Evolutionary conservation across 2,329 filamentous ascomycete species (phyloP).

Genomic region (Huntiella bhutanensis): DNA sequence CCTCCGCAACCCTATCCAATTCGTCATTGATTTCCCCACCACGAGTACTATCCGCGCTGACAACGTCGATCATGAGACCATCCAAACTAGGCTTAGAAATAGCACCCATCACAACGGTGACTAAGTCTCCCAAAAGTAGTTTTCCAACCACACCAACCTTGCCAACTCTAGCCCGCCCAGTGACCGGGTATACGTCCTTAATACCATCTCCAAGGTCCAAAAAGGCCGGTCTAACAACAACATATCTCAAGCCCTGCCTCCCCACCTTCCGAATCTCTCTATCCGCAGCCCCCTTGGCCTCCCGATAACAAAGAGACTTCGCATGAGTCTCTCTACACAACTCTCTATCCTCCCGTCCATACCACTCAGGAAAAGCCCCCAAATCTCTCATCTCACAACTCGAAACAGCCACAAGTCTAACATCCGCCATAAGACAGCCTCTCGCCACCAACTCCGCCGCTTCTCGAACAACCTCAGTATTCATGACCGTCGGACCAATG

Average conservation of each 20-base stretch:
- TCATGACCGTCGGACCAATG: constrained; percentile 21
- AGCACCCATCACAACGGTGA: too few relatives aligned
- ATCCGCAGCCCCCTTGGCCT: constrained; percentile 25
- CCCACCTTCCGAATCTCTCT: constrained; percentile 17
- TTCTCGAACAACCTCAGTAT: constrained; percentile 23
- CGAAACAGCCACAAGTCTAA: constrained; percentile 26
- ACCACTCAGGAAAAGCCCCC: constrained; percentile 22
- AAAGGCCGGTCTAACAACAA: constrained; percentile 23
- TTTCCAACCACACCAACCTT: too few relatives aligned
- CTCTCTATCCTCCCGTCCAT: constrained; percentile 20
- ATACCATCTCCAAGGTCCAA: too few relatives aligned
- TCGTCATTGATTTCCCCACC: too few relatives aligned
- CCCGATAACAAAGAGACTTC: constrained; percentile 16
- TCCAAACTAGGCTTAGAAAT: too few relatives aligned
- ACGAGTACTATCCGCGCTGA: too few relatives aligned
- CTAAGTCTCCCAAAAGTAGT: too few relatives aligned
- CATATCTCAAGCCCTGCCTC: constrained; percentile 22
- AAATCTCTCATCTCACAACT: constrained; percentile 26
- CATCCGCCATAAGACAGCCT: too few relatives aligned
- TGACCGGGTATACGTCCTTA: too few relatives aligned
- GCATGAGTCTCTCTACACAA: constrained; percentile 21
- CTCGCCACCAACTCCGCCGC: constrained; percentile 25
- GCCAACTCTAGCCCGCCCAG: too few relatives aligned
- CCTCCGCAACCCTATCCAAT: too few relatives aligned
- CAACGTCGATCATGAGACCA: too few relatives aligned